Base-by-base conservation (phyloP, 2,329 filamentous ascomycete species). In the Didymella pinodella region DNA sequence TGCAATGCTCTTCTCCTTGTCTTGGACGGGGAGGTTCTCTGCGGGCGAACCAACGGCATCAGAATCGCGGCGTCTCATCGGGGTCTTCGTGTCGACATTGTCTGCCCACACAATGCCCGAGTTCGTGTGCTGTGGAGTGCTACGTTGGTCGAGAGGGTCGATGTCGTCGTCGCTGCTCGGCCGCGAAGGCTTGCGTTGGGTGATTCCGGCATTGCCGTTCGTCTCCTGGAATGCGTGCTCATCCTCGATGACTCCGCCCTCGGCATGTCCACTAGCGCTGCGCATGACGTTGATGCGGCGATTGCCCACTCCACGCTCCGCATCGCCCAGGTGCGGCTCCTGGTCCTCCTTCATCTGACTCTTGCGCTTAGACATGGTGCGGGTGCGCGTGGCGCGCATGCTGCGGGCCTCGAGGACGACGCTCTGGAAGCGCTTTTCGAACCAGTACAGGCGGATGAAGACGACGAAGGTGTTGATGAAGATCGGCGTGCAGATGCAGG, bases 401-500 rank as follows among this genome's bases (percentile, higher is more conserved):
- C 80, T 82, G 54, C 87, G 86, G 1, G 91, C 88, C 68, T 96
- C 91, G 32, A 84, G 84, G 14, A 90, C 93, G 64, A 97, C 86
- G 68, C 91, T 85, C 73, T 96, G 90, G 74, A 99, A 98, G 7
- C 93, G 87, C 77, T 96, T 97, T 78, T 99, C 93, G 74, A 99
- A 99, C 94, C 94, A 99, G 78, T 97, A 97, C 1, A 99, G 82
- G 26, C 95, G 90, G 14, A 98, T 84, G 68, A 97, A 94, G 7
- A 99, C 95, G 44, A 99, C 92, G 44, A 87, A 90, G 2, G 90
- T 73, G 55, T 79, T 76, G 48, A 79, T 79, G 59, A 78, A 76
- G 57, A 79, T 79, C 20, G 77, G 77, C n/a, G 73, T 78, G 64
- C 76, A 78, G 26, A 77, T 14, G 63, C 67, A 76, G 12, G 77